A percentile compares a stretch with the other conserved stretches of the same genome.
These are phyloP conservation scores for Penicillium digitatum DNA, from an alignment of 2,329 filamentous ascomycete genomes.

Conservation along the genomic window DNA sequence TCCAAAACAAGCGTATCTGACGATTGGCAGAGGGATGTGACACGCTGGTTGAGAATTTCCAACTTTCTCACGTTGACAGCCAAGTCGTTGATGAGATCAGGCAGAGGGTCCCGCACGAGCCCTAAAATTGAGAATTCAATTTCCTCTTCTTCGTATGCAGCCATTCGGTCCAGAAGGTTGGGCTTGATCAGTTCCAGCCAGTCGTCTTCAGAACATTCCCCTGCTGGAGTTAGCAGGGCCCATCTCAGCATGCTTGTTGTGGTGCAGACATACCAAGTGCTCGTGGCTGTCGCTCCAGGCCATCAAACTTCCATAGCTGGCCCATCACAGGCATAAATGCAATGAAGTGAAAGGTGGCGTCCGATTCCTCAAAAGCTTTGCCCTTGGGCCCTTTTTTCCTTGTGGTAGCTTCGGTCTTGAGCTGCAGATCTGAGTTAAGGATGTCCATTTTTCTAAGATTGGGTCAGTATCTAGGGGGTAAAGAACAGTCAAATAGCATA, in stretches of 20 bases:
- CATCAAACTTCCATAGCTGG: conserved; percentile 83
- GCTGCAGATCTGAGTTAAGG: conserved; percentile 63
- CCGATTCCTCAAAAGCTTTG: conserved; percentile 48
- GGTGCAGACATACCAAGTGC: conserved; percentile 50
- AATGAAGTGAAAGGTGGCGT: conserved; percentile 80
- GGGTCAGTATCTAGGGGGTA: not conserved
- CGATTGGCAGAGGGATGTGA: conserved; percentile 9
- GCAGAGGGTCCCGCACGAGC: conserved; percentile 64
- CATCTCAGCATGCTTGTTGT: not conserved
- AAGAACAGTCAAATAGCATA: conserved; percentile 31
- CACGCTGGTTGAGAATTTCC: conserved; percentile 34
- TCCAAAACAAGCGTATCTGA: conserved; percentile 8
- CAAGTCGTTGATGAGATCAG: conserved; percentile 44
- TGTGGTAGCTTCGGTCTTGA: conserved; percentile 48
- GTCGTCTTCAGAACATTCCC: conserved; percentile 46
- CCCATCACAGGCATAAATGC: conserved; percentile 76
- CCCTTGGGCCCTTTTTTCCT: conserved; percentile 37
- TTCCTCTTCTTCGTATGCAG: conserved; percentile 59
- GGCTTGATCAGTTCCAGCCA: conserved; percentile 66
- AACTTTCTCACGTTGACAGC: conserved; percentile 47
- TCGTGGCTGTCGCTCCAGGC: conserved; percentile 68
- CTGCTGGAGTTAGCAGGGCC: conserved; percentile 23
- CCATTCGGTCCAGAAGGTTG: conserved; percentile 65
- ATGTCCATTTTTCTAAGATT: conserved; percentile 65
- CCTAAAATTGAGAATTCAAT: conserved; percentile 76